These are phyloP conservation scores for Thalassiosira livingstoniorum DNA, from an alignment of 352 stramenopile species.

Conservation along the genomic window DNA sequence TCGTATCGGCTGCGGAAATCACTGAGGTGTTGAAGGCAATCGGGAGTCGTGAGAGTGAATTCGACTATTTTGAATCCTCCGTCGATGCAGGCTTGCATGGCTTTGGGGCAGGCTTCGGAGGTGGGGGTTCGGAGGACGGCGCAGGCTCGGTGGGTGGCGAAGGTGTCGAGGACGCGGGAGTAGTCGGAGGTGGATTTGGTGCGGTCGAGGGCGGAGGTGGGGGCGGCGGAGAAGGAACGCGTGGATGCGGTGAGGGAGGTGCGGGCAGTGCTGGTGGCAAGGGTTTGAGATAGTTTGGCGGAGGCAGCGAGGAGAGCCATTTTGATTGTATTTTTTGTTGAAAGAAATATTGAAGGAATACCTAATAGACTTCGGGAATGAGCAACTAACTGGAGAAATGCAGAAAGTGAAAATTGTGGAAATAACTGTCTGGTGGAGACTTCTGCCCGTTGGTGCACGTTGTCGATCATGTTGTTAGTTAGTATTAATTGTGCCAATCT, in stretches of 20 bases:
- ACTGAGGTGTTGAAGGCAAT: constrained; percentile 76
- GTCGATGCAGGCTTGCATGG: constrained; percentile 85
- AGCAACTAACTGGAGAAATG: neutral
- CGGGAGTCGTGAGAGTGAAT: constrained; percentile 85
- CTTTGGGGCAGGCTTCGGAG: constrained; percentile 77
- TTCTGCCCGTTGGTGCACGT: no score
- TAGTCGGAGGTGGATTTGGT: constrained; percentile 64
- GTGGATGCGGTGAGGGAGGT: neutral
- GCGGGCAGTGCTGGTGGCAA: neutral
- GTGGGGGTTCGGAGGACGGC: constrained; percentile 84
- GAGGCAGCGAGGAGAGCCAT: constrained; percentile 17
- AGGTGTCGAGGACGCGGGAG: constrained; percentile 76
- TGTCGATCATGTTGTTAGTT: no score
- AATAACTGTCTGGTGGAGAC: no score
- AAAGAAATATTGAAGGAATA: neutral
- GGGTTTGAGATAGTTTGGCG: neutral
- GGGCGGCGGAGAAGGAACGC: neutral
- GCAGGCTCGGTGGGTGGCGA: constrained; percentile 76
- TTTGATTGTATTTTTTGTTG: neutral
- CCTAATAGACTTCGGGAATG: neutral
- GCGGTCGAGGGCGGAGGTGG: constrained; percentile 55
- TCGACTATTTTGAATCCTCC: constrained; percentile 85
- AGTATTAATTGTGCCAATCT: no score
- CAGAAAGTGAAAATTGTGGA: constrained; percentile 6
- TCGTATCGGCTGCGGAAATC: constrained; percentile 84